Conservation (phyloP, 371 early-diverging fungal genomes). For the Rhizopus stolonifer region DNA sequence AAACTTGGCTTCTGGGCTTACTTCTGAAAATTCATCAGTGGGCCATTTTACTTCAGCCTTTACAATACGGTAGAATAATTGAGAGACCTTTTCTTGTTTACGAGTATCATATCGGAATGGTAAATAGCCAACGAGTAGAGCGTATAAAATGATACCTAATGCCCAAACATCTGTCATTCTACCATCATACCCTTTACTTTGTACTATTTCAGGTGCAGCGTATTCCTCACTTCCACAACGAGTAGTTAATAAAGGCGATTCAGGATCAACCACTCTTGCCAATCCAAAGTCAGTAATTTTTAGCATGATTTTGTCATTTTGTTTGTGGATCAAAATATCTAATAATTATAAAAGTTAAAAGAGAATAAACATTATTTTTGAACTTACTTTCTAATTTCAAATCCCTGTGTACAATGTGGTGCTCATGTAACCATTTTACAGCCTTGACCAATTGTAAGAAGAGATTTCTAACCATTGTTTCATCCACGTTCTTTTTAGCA, state of each 20-base stretch:
- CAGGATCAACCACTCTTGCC: constrained; percentile 49
- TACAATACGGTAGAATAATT: constrained; percentile 48
- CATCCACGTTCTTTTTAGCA: constrained; percentile 24
- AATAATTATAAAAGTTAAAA: neutral
- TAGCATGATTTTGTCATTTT: constrained; percentile 31
- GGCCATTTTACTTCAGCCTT: constrained; percentile 49
- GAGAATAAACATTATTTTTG: no score
- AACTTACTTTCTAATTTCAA: constrained; percentile 75
- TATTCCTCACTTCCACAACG: constrained; percentile 78
- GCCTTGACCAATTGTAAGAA: constrained; percentile 60
- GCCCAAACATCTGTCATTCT: constrained; percentile 72
- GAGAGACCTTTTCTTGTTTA: constrained; percentile 42
- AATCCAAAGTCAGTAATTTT: constrained; percentile 73
- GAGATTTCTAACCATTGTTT: constrained; percentile 26
- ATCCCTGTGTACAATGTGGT: constrained; percentile 76
- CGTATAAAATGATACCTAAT: constrained; percentile 72
- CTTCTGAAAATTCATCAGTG: constrained; percentile 14
- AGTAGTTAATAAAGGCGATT: constrained; percentile 45
- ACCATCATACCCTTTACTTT: constrained; percentile 64
- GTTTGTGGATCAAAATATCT: constrained; percentile 29
- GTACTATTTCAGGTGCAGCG: constrained; percentile 83
- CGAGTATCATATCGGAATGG: constrained; percentile 54
- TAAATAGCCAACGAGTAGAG: constrained; percentile 53
- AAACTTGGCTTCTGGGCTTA: constrained; percentile 32
- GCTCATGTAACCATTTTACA: constrained; percentile 70